Conservation (phyloP, 2,329 filamentous ascomycete species). For the Cercospora beticola region DNA sequence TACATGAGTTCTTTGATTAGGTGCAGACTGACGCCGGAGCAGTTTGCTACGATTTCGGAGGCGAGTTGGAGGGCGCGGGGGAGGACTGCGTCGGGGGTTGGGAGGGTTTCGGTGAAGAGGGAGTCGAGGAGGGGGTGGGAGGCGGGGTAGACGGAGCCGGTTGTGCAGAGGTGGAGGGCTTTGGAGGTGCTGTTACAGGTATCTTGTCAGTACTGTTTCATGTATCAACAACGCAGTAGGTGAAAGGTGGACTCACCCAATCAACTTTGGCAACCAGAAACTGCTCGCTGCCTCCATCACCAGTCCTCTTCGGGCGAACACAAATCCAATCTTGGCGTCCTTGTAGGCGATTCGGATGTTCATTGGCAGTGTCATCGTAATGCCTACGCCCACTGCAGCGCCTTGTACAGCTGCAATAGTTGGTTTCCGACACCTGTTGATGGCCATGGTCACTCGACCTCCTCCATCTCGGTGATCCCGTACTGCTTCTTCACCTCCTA, state of each 20-base stretch:
- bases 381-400: constrained; percentile 58
- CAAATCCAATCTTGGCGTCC: constrained; percentile 68
- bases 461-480: constrained; percentile 56
- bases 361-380: constrained; percentile 60
- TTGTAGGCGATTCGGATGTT: constrained; percentile 55
- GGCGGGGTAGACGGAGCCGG: constrained; percentile 60
- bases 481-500: constrained; percentile 43
- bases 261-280: constrained; percentile 69
- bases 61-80: constrained; percentile 65
- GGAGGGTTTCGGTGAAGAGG: constrained; percentile 66
- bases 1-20: constrained; percentile 74
- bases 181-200: constrained; percentile 45
- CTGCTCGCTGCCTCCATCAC: constrained; percentile 70
- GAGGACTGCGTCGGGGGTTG: constrained; percentile 60
- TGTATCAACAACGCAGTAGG: too few species aligned
- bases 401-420: constrained; percentile 58
- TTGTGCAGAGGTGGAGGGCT: constrained; percentile 66
- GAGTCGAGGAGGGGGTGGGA: constrained; percentile 51
- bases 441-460: constrained; percentile 52
- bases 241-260: constrained; percentile 49
- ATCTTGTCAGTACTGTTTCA: constrained; percentile 2
- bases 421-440: constrained; percentile 58
- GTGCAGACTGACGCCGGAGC: constrained; percentile 62
- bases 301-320: constrained; percentile 69
- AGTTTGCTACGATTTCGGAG: constrained; percentile 64